These are phyloP conservation scores for Lizonia empirigonia DNA, from an alignment of 2,329 filamentous ascomycete genomes.

Conservation along the genomic window DNA sequence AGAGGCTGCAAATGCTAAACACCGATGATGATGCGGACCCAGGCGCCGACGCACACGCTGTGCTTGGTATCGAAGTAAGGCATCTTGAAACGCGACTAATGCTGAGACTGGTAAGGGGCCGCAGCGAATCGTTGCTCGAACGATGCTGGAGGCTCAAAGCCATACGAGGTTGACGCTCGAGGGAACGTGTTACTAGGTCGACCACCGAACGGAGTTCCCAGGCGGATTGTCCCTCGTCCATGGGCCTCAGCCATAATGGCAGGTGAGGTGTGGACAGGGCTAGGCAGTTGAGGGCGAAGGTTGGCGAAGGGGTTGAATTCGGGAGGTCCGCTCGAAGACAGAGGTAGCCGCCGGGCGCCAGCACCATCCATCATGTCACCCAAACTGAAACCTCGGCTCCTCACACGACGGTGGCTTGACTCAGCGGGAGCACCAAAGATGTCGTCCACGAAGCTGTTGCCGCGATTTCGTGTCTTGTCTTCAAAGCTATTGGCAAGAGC, in stretches of 20 bases:
- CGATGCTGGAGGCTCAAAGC: slow-evolving; percentile 46
- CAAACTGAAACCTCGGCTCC: slow-evolving; percentile 66
- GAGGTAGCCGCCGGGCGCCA: slow-evolving; percentile 57
- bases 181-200: slow-evolving; percentile 55
- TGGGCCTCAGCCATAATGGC: slow-evolving; percentile 24
- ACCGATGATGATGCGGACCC: slow-evolving; percentile 43
- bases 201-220: slow-evolving; percentile 56
- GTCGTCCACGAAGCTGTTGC: slow-evolving; percentile 51
- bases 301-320: slow-evolving; percentile 40
- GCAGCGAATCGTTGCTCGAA: slow-evolving; percentile 49
- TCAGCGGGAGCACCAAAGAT: slow-evolving; percentile 56
- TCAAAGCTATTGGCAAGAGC: slow-evolving; percentile 61
- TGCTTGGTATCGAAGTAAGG: slow-evolving; percentile 25
- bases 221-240: slow-evolving; percentile 51
- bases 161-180: slow-evolving; percentile 47
- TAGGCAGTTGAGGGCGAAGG: slow-evolving; percentile 29
- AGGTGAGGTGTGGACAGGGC: slow-evolving; percentile 31
- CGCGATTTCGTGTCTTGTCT: slow-evolving; percentile 48
- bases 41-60: slow-evolving; percentile 29
- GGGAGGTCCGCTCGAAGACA: slow-evolving; percentile 59
- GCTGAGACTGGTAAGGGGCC: slow-evolving; percentile 32
- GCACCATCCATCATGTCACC: slow-evolving; percentile 60
- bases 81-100: slow-evolving; percentile 32
- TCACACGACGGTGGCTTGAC: slow-evolving; percentile 60
- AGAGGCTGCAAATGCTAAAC: slow-evolving; percentile 36